Base-by-base conservation (phyloP, 2,329 filamentous ascomycete species). In the Leptosphaerulina australis region DNA sequence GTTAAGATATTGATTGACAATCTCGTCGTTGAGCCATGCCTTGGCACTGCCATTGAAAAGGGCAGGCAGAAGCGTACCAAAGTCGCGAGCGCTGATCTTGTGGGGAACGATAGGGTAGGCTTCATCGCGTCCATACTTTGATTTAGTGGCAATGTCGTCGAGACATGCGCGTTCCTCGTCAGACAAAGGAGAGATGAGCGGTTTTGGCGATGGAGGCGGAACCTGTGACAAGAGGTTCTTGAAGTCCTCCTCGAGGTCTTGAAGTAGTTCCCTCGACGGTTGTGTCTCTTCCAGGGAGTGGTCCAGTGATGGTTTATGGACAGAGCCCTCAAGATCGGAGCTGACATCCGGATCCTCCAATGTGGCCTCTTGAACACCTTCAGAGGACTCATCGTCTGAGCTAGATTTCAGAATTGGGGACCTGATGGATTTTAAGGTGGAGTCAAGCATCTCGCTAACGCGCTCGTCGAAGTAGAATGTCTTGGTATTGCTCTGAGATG, bases 21-120 rank as follows among this genome's bases (percentile, higher is more conserved):
- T 83, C 59, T 89, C 86, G 67, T 92, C 89, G 56, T 92, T 91
- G 5, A 93, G 79, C 88, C 88, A 93, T 7, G 75, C 69, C 14
- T 76, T 76, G 12, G 87, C 77, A 6, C 58, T 55, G 31, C 69
- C 69, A 24, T 64, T 67, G 58, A 70, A 69, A 12, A 56, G 50
- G 3, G 28, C 28, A 4, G 72, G 69, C 4, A 77, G 50, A 4
- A 91, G 72, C 36, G 80, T 86, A n/a, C 73, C 76, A 60, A 91
- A 86, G 64, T 90, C 87, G 43, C 83, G 81, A 2, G 75, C 67
- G 1, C 66, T 75, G 12, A 89, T 71, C 10, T 80, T 75, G 34
- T 57, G 31, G 0, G 44, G 34, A 11, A 62, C 50, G 26, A 69
- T 38, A 1, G 47, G 39, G 14, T 29, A 51, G 7, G 43, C 46